A percentile compares a stretch with the other conserved stretches of the same genome.
Conservation (phyloP, 164 flowering plant genomes). For the Aristolochia contorta region DNA sequence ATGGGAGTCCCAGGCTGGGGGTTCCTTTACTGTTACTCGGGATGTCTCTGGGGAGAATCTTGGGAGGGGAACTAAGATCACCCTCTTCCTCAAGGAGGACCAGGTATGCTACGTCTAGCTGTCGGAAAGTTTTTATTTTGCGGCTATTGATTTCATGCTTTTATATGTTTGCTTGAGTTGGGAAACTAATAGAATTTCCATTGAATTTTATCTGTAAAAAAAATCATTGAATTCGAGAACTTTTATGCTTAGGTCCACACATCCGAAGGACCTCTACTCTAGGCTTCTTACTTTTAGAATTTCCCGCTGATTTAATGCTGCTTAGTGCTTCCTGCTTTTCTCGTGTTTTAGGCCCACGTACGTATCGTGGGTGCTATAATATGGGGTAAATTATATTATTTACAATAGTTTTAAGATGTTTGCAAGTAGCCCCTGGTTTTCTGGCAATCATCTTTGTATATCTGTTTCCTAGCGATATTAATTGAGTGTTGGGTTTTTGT, state of each 20-base stretch:
- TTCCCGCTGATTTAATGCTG: too few species aligned
- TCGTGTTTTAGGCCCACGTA: neutral
- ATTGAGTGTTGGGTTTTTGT: neutral
- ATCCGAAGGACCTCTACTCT: too few species aligned
- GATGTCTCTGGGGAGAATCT: constrained; percentile 34
- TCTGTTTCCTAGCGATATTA: neutral
- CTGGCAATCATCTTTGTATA: neutral
- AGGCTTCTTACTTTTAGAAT: too few species aligned
- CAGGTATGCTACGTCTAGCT: constrained; percentile 19
- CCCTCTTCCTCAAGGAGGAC: constrained; percentile 51
- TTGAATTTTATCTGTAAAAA: too few species aligned
- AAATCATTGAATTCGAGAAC: neutral
- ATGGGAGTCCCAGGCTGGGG: constrained; percentile 55
- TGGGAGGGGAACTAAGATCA: constrained; percentile 48
- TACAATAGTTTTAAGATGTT: neutral
- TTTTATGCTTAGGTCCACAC: neutral
- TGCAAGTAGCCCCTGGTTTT: neutral
- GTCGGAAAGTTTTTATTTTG: neutral
- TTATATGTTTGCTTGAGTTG: neutral
- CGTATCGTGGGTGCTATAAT: too few species aligned
- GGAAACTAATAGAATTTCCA: neutral
- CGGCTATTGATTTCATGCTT: neutral
- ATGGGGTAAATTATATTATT: too few species aligned
- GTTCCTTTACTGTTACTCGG: constrained; percentile 41
- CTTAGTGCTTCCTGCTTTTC: too few species aligned